Base-by-base conservation (phyloP, 2,329 filamentous ascomycete genomes). In the Rugonectria rugulosa region DNA sequence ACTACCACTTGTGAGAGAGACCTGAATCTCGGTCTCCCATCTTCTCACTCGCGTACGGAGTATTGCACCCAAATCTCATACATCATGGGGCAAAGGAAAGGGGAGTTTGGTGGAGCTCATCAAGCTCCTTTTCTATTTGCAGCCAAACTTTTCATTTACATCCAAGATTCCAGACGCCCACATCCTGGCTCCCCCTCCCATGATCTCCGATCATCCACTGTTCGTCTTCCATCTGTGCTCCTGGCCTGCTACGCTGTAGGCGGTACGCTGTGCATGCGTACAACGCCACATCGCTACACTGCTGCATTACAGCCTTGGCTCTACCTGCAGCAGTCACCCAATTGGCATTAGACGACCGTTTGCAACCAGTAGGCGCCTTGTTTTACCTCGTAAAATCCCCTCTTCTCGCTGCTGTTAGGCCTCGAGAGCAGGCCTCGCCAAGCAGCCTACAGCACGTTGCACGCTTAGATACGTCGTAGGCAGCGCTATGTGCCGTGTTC, bases 201-300 rank as follows among this genome's bases (percentile, higher is more conserved):
- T 56, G 55, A 65, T 66, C 63, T 66, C 44, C 53, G 57, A 66
- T 66, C 59, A 31, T 24, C 26, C 26, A 27, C 29, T 32, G 8
- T 11, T 15, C 34, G 17, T 38, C 20, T 21, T 23, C 20, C 15
- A 19, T 23, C 19, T 6, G n/a, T n/a, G n/a, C n/a, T n/a, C n/a
- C n/a, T n/a, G n/a, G n/a, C n/a, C n/a, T n/a, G n/a, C n/a, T n/a
- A n/a, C n/a, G n/a, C n/a, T n/a, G n/a, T n/a, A n/a, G n/a, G n/a
- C n/a, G n/a, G n/a, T n/a, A n/a, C 37, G 6, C 36, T 38, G 15
- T 14, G 36, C 20, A 38, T 12, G 10, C 20, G 36, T 17, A 60
- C 62, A 53, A 53, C 57, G 56, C 47, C 56, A 56, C 59, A 58
- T 54, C 46, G 27, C 50, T 43, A 38, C 51, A 32, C 34, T 45